A percentile compares a stretch with the other conserved stretches of the same genome.
Evolutionary conservation across 495 filamentous ascomycete genomes (phyloP).

Genomic region (Cudoniella acicularis): DNA sequence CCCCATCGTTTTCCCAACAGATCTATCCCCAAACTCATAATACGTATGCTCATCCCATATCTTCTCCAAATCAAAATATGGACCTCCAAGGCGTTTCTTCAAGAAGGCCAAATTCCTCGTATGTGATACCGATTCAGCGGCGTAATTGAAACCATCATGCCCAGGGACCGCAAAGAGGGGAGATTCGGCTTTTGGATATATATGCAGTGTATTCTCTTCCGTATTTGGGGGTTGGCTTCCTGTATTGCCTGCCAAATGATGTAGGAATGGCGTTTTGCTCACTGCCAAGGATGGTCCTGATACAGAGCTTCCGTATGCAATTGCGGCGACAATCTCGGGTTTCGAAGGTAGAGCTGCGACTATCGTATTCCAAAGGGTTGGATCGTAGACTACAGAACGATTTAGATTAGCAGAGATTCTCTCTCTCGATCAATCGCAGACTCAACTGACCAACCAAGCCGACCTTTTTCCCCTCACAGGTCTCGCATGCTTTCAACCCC

Average conservation of each 20-base stretch:
- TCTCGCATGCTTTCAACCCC: background rate
- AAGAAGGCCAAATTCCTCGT: constrained; percentile 48
- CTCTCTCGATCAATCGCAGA: background rate
- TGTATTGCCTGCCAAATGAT: background rate
- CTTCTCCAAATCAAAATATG: constrained; percentile 55
- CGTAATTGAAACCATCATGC: background rate
- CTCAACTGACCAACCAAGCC: constrained; percentile 34
- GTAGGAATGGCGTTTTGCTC: background rate
- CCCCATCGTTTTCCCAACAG: constrained; percentile 50
- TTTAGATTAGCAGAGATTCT: constrained; percentile 1
- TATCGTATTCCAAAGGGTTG: background rate
- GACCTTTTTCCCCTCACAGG: constrained; percentile 20
- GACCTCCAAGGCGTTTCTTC: constrained; percentile 46
- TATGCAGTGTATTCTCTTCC: background rate
- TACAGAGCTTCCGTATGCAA: constrained; percentile 29
- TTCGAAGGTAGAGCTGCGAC: constrained; percentile 11
- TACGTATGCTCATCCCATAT: constrained; percentile 59
- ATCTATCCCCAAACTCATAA: constrained; percentile 50
- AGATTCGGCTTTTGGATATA: background rate
- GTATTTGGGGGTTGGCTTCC: background rate
- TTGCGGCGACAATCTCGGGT: constrained; percentile 28
- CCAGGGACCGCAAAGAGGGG: background rate
- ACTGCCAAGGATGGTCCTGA: background rate
- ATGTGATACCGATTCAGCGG: constrained; percentile 30
- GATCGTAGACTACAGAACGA: background rate